Base-by-base conservation (phyloP, 768 basidiomycete species). In the Fibroporia radiculosa region DNA sequence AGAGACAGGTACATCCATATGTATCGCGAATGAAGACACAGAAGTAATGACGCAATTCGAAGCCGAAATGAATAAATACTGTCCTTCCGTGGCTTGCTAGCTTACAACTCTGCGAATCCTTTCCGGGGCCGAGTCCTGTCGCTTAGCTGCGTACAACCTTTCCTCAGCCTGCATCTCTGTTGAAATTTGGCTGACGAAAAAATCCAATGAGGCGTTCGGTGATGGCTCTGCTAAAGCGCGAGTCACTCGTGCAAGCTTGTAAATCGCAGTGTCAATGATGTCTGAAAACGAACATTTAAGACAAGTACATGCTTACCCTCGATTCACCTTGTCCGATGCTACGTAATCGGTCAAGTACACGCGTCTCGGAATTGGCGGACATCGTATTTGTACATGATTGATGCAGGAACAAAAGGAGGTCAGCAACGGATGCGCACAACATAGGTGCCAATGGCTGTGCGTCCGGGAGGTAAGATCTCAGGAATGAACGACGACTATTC, bases 81-180 rank as follows among this genome's bases (percentile, higher is more conserved):
- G n/a, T n/a, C n/a, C n/a, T n/a, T n/a, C n/a, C n/a, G n/a, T n/a
- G n/a, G n/a, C n/a, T n/a, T n/a, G n/a, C 39, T 48, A 59, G 33
- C 52, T 55, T 2, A 29, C 58, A 18, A 54, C 42, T 31, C 56
- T 45, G 11, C 55, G 50, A 1, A 47, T 38, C 37, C 45, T 51
- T 11, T 58, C 58, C 18, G 45, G 27, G 28, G 44, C 19, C 12
- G 47, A 45, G 11, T 59, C 60, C 32, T 59, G 51, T 8, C 56
- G 48, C 39, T 56, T 53, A 8, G 58, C 56, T 11, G 72, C 65
- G 38, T 78, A 71, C 40, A 88, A 61, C 59, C 84, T 85, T 60
- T 88, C 84, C 37, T 80, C 75, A 1, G 83, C 82, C 6, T 77
- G 62, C 3, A 85, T 64, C 47, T 86, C 83, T 41, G 77, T 78